Percentiles rank a stretch among this genome's conserved stretches.
Evolutionary conservation across 352 stramenopile genomes (phyloP).

Genomic region (Paralagenidium karlingii): DNA sequence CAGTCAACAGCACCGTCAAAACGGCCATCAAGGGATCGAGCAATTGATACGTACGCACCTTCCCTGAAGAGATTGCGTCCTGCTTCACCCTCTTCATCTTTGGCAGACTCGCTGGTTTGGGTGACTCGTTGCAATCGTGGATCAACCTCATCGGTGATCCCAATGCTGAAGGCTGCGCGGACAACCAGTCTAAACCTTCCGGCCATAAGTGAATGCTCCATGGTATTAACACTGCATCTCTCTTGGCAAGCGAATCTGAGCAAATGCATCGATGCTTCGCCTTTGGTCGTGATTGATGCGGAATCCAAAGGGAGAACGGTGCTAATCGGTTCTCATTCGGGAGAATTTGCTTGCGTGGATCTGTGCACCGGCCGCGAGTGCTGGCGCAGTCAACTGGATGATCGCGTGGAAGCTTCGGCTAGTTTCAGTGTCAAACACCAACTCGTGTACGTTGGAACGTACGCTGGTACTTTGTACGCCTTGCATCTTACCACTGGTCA

Average conservation of each 20-base stretch:
- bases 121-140: too few relatives aligned
- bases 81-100: too few relatives aligned
- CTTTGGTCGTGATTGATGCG: conserved; percentile 18
- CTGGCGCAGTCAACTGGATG: conserved; percentile 29
- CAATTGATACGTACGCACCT: too few relatives aligned
- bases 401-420: conserved; percentile 42
- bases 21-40: too few relatives aligned
- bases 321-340: conserved; percentile 37
- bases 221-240: conserved; percentile 5
- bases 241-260: conserved; percentile 21
- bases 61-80: too few relatives aligned
- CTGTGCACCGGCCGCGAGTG: conserved; percentile 10
- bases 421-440: conserved; percentile 14
- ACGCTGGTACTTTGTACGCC: conserved; percentile 31
- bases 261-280: conserved; percentile 57
- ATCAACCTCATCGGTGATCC: too few relatives aligned
- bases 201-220: too few relatives aligned
- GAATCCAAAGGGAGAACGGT: conserved; percentile 5
- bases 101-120: too few relatives aligned
- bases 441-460: conserved; percentile 35
- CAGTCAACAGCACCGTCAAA: too few relatives aligned
- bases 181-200: too few relatives aligned
- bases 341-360: conserved; percentile 26
- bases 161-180: too few relatives aligned
- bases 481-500: conserved; percentile 17